phyloP scores from a whole-genome alignment of 1,139 yeast species.

The Hyphopichia fennica region DNA sequence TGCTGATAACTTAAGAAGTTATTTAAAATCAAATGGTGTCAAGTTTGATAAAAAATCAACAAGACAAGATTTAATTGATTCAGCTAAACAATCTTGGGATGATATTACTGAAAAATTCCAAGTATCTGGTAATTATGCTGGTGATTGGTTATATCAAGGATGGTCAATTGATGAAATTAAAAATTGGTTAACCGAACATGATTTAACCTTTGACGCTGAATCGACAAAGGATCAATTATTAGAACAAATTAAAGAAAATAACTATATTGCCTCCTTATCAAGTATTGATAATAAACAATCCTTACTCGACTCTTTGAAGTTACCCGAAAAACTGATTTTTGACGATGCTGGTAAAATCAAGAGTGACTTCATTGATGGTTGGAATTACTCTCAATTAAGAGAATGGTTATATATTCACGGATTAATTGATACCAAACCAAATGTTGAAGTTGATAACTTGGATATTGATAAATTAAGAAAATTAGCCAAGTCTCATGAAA shows the following conservation, averaged over 20 bases:
- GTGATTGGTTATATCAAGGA: constrained; percentile 46
- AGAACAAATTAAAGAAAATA: constrained; percentile 39
- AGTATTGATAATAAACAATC: constrained; percentile 35
- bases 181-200: constrained; percentile 48
- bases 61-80: constrained; percentile 33
- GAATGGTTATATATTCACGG: constrained; percentile 32
- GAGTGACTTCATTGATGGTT: constrained; percentile 45
- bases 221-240: constrained; percentile 44
- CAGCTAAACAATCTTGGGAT: constrained; percentile 39
- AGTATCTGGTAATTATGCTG: constrained; percentile 49
- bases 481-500: constrained; percentile 16
- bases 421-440: constrained; percentile 23
- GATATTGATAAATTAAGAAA: constrained; percentile 17
- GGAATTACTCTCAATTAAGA: constrained; percentile 30
- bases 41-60: constrained; percentile 24
- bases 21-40: constrained; percentile 34
- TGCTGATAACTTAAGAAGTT: constrained; percentile 27
- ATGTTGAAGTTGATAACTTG: constrained; percentile 17
- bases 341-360: constrained; percentile 42
- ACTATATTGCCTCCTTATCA: constrained; percentile 37
- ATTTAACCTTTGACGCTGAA: constrained; percentile 38
- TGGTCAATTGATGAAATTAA: constrained; percentile 48
- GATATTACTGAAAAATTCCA: constrained; percentile 31
- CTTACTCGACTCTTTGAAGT: constrained; percentile 37
- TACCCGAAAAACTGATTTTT: constrained; percentile 32